phyloP scores from a whole-genome alignment of 768 basidiomycete genomes.

The Pleurotus pulmonarius region DNA sequence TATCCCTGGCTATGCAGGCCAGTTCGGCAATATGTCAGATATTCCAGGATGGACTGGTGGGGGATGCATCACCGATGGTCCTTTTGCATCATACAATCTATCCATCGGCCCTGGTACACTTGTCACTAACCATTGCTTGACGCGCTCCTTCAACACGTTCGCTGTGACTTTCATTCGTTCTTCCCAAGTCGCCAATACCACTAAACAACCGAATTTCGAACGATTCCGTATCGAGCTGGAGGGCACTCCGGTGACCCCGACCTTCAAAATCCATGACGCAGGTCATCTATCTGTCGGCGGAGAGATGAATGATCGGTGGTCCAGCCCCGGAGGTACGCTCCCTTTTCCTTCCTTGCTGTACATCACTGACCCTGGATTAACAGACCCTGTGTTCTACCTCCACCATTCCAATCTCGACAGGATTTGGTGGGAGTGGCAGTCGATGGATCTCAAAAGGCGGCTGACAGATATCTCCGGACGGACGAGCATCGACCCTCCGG shows the following conservation, averaged over 20 bases:
- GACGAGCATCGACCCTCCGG: constrained; percentile 22
- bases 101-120: constrained; percentile 29
- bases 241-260: constrained; percentile 23
- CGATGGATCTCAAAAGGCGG: constrained; percentile 16
- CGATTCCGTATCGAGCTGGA: constrained; percentile 32
- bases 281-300: constrained; percentile 33
- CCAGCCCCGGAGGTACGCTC: constrained; percentile 33
- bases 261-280: constrained; percentile 27
- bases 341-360: background rate
- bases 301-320: constrained; percentile 28
- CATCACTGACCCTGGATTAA: background rate
- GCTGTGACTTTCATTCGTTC: constrained; percentile 16
- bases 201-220: constrained; percentile 24
- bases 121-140: constrained; percentile 27
- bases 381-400: constrained; percentile 36
- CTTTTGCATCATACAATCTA: constrained; percentile 29
- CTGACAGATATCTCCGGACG: constrained; percentile 31
- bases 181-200: constrained; percentile 17
- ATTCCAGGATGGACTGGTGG: constrained; percentile 10
- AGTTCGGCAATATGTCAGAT: constrained; percentile 8
- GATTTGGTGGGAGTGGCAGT: constrained; percentile 38
- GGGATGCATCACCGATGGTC: constrained; percentile 27
- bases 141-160: constrained; percentile 25
- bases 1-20: constrained; percentile 17
- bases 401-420: constrained; percentile 37